These are phyloP conservation scores for Marasmius fiardii DNA, from an alignment of 1,284 basidiomycete genomes.

Conservation along the genomic window DNA sequence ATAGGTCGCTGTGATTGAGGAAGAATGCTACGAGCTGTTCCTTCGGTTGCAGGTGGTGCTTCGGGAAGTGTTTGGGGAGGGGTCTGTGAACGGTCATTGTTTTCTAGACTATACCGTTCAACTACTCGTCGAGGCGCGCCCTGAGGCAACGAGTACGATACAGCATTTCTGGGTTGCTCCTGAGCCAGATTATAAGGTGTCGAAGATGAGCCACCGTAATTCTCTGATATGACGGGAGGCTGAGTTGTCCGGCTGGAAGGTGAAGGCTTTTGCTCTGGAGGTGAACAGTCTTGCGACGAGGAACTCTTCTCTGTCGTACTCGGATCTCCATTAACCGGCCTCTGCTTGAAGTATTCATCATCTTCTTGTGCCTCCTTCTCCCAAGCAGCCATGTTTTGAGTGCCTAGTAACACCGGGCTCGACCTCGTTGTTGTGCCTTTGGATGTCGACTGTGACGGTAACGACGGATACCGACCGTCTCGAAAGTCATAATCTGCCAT, in stretches of 20 bases:
- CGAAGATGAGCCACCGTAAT: background rate
- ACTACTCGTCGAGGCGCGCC: slow-evolving; percentile 38
- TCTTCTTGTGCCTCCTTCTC: slow-evolving; percentile 13
- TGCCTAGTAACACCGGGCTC: slow-evolving; percentile 24
- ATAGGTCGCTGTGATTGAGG: slow-evolving; percentile 22
- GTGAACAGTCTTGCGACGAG: slow-evolving; percentile 2
- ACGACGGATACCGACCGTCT: slow-evolving; percentile 58
- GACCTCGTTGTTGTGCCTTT: slow-evolving; percentile 20
- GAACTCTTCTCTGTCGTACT: background rate
- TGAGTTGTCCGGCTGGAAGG: background rate
- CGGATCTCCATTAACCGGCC: background rate
- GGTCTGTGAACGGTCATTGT: slow-evolving; percentile 30
- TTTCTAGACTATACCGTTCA: slow-evolving; percentile 49
- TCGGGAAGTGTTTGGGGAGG: slow-evolving; percentile 29
- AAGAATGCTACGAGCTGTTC: background rate
- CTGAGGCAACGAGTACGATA: slow-evolving; percentile 39
- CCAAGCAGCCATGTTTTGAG: slow-evolving; percentile 16
- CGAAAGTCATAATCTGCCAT: slow-evolving; percentile 57
- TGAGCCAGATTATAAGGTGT: slow-evolving; percentile 24
- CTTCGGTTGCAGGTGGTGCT: slow-evolving; percentile 13
- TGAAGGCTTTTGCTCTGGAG: background rate
- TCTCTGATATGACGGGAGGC: background rate
- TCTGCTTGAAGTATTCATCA: slow-evolving; percentile 1
- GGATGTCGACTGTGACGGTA: slow-evolving; percentile 26
- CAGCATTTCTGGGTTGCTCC: slow-evolving; percentile 29